Percentiles rank a stretch among this genome's conserved stretches.
phyloP scores from a whole-genome alignment of 2,329 filamentous ascomycete species.

The Exophiala viscosa region DNA sequence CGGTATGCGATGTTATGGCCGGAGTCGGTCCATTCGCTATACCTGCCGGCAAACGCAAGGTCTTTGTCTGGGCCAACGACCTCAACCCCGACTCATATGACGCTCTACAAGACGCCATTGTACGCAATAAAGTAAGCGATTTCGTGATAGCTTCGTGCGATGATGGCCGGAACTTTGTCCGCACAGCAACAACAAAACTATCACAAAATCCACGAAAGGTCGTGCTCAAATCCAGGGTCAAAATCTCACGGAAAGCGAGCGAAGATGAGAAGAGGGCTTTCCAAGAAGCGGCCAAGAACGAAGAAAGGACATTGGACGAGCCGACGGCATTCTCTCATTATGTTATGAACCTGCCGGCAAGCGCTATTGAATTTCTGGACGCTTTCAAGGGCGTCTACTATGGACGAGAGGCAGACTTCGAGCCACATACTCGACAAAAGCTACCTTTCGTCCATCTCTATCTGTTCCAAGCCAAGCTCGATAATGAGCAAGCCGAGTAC shows the following conservation, averaged over 20 bases:
- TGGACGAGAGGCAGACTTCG: slow-evolving; percentile 64
- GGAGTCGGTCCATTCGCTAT: slow-evolving; percentile 94
- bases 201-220: slow-evolving; percentile 50
- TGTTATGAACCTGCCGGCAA: slow-evolving; percentile 95
- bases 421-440: slow-evolving; percentile 53
- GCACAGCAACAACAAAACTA: slow-evolving; percentile 59
- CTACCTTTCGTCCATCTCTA: slow-evolving; percentile 90
- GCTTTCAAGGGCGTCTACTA: slow-evolving; percentile 75
- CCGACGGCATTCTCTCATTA: slow-evolving; percentile 84
- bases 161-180: slow-evolving; percentile 80
- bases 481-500: slow-evolving; percentile 62
- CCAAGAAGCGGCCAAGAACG: slow-evolving; percentile 23
- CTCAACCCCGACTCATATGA: slow-evolving; percentile 86
- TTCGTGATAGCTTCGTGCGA: slow-evolving; percentile 77
- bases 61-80: slow-evolving; percentile 96
- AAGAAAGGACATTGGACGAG: slow-evolving; percentile 42
- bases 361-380: slow-evolving; percentile 77
- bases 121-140: slow-evolving; percentile 71
- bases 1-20: slow-evolving; percentile 94
- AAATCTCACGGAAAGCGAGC: slow-evolving; percentile 27
- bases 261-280: slow-evolving; percentile 29
- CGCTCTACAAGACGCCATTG: slow-evolving; percentile 66
- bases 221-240: slow-evolving; percentile 47
- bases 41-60: slow-evolving; percentile 80
- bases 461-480: slow-evolving; percentile 82